Evolutionary conservation across 176 grass and related monocot genomes (phyloP).

Genomic region (Musa troglodytarum): DNA sequence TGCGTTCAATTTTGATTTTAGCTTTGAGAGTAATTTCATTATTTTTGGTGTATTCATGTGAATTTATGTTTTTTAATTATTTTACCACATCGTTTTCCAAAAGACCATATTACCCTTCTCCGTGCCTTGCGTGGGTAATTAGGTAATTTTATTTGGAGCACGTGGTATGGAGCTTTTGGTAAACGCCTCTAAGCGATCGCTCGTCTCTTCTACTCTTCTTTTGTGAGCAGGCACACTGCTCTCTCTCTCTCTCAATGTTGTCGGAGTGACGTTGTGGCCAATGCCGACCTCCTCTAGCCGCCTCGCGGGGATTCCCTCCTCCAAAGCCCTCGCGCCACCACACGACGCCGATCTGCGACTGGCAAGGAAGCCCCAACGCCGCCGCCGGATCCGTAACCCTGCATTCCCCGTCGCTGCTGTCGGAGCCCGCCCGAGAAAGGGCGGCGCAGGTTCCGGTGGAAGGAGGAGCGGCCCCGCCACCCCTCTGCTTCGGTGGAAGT

Average conservation of each 20-base stretch:
- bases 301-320: not conserved
- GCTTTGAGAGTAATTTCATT: too few relatives aligned
- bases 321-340: not conserved
- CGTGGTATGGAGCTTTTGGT: too few relatives aligned
- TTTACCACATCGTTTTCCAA: too few relatives aligned
- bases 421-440: not conserved
- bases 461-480: slow-evolving; percentile 54
- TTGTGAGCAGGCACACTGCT: too few relatives aligned
- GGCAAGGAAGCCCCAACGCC: not conserved
- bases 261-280: not conserved
- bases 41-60: too few relatives aligned
- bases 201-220: too few relatives aligned
- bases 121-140: too few relatives aligned
- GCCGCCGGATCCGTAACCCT: slow-evolving; percentile 23
- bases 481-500: slow-evolving; percentile 65
- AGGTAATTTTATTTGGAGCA: too few relatives aligned
- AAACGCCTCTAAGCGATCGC: too few relatives aligned
- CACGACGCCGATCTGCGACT: not conserved
- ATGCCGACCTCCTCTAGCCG: not conserved
- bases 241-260: not conserved
- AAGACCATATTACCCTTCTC: too few relatives aligned
- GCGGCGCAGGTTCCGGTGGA: slow-evolving; percentile 12
- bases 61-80: too few relatives aligned
- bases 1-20: too few relatives aligned
- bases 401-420: not conserved